Percentiles rank a stretch among this genome's conserved stretches.
These are phyloP conservation scores for Fusarium tuaranense DNA, from an alignment of 2,329 filamentous ascomycete genomes.

Conservation along the genomic window DNA sequence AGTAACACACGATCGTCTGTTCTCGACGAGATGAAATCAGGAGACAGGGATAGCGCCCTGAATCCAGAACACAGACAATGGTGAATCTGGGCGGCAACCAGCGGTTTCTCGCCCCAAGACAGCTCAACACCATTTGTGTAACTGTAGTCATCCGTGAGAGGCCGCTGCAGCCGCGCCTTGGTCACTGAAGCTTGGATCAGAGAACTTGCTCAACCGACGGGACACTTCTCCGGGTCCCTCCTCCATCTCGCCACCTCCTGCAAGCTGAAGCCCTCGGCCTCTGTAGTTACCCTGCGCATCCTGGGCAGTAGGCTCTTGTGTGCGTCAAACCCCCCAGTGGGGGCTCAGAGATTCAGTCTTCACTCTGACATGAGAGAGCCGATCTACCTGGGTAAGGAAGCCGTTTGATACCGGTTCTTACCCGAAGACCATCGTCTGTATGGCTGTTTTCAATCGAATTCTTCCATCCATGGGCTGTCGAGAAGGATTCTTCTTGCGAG, in stretches of 20 bases:
- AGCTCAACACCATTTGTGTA: background rate
- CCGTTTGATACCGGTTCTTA: background rate
- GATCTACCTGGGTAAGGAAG: background rate
- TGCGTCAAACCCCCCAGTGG: background rate
- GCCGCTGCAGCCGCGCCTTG: constrained; percentile 1
- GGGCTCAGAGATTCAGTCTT: background rate
- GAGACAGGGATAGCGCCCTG: background rate
- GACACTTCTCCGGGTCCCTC: background rate
- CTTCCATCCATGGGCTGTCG: background rate
- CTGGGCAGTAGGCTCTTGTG: background rate
- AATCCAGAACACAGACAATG: background rate
- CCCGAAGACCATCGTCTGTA: background rate
- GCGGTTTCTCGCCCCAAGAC: background rate
- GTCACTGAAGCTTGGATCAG: constrained; percentile 9
- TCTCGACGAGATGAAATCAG: background rate
- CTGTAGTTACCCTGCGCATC: background rate
- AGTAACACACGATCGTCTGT: background rate
- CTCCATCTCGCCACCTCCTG: background rate
- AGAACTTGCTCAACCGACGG: background rate
- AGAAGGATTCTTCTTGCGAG: constrained; percentile 2
- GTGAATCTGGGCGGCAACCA: background rate
- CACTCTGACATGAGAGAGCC: background rate
- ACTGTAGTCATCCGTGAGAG: background rate
- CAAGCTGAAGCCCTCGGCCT: constrained; percentile 7
- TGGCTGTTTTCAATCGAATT: background rate